Evolutionary conservation across 2,329 filamentous ascomycete species (phyloP).

Genomic region (Penicillium vulpinum): DNA sequence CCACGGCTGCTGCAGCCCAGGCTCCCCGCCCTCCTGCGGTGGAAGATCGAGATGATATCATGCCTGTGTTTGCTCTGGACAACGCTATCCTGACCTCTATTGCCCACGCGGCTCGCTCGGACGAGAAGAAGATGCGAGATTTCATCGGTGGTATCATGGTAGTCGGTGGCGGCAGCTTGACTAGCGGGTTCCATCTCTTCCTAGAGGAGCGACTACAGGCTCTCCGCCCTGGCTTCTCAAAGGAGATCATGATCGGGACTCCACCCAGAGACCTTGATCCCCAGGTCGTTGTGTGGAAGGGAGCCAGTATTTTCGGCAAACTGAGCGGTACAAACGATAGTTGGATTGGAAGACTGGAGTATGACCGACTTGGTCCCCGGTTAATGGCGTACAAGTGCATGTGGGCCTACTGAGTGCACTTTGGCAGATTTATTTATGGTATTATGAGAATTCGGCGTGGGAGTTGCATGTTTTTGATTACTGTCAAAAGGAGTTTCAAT

Average conservation of each 20-base stretch:
- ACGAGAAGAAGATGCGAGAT: slow-evolving; percentile 91
- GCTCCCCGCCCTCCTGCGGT: slow-evolving; percentile 45
- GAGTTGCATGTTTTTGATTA: slow-evolving; percentile 7
- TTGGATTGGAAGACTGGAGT: slow-evolving; percentile 87
- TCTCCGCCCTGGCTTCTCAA: slow-evolving; percentile 59
- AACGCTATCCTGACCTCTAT: slow-evolving; percentile 88
- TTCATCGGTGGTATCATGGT: slow-evolving; percentile 89
- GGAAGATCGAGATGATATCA: slow-evolving; percentile 71
- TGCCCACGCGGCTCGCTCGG: slow-evolving; percentile 78
- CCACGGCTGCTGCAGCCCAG: slow-evolving; percentile 35
- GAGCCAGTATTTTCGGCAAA: slow-evolving; percentile 92
- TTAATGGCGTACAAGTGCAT: slow-evolving; percentile 80
- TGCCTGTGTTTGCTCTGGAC: slow-evolving; percentile 82
- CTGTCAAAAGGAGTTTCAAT: not conserved
- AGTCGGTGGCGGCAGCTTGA: slow-evolving; percentile 79
- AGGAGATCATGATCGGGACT: slow-evolving; percentile 67
- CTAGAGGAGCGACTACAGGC: slow-evolving; percentile 79
- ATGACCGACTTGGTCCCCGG: slow-evolving; percentile 78
- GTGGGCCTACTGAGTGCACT: slow-evolving; percentile 54
- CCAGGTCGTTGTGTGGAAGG: slow-evolving; percentile 98
- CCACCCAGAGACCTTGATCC: slow-evolving; percentile 93
- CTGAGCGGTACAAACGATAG: slow-evolving; percentile 84
- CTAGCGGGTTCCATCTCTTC: slow-evolving; percentile 74
- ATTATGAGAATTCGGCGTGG: slow-evolving; percentile 24
- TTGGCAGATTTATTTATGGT: slow-evolving; percentile 8